phyloP scores from a whole-genome alignment of 306 rosid species.

The Inga oerstediana region DNA sequence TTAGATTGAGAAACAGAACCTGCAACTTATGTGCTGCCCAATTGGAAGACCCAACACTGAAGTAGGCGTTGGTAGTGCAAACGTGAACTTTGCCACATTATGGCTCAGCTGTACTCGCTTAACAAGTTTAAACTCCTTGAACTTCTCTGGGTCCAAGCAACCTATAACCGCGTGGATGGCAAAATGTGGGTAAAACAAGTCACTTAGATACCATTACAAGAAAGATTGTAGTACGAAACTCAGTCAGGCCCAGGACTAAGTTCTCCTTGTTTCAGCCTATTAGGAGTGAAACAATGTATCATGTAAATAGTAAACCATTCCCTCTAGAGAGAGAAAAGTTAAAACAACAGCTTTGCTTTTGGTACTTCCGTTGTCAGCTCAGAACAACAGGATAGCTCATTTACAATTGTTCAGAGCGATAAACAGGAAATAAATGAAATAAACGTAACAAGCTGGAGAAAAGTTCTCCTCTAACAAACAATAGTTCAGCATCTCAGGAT shows the following conservation, averaged over 20 bases:
- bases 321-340: not conserved
- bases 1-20: constrained; percentile 48
- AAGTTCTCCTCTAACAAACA: not conserved
- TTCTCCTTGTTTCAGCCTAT: not conserved
- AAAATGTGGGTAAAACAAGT: not conserved
- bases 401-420: not conserved
- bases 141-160: constrained; percentile 72
- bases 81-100: constrained; percentile 92
- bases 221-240: not conserved
- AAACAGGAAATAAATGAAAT: not conserved
- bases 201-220: not conserved
- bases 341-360: not conserved
- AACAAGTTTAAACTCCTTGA: constrained; percentile 79
- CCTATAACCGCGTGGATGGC: constrained; percentile 42
- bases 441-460: not conserved
- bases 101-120: constrained; percentile 87
- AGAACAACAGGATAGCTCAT: not conserved
- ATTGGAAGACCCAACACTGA: constrained; percentile 96
- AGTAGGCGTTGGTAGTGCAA: constrained; percentile 77
- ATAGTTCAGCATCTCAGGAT: not conserved
- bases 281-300: not conserved
- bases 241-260: not conserved
- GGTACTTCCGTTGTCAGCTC: not conserved
- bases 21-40: constrained; percentile 99
- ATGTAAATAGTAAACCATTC: not conserved